phyloP scores from a whole-genome alignment of 1,284 basidiomycete genomes.

The Bjerkandera adusta region DNA sequence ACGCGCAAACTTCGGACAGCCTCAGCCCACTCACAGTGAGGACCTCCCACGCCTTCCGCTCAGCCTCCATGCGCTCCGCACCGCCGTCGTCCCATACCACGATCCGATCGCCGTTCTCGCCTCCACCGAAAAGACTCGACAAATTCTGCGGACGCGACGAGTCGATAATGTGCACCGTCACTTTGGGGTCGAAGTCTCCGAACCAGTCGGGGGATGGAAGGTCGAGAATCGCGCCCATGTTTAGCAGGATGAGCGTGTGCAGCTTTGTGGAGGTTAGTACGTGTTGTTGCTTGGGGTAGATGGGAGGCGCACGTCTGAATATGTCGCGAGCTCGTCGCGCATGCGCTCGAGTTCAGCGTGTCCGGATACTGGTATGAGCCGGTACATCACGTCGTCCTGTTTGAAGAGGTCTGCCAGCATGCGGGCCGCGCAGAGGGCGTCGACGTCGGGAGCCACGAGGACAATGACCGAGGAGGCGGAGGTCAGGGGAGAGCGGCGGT shows the following conservation, averaged over 20 bases:
- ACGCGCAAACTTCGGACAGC: not conserved
- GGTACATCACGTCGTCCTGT: conserved; percentile 92
- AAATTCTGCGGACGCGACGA: conserved; percentile 91
- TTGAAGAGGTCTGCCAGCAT: conserved; percentile 90
- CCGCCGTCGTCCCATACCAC: conserved; percentile 91
- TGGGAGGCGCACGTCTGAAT: conserved; percentile 60
- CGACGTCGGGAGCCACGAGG: conserved; percentile 86
- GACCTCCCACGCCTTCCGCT: conserved; percentile 76
- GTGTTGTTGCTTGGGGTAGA: too few relatives aligned
- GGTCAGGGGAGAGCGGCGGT: conserved; percentile 72
- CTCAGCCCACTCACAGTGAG: conserved; percentile 55
- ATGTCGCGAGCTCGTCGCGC: conserved; percentile 64
- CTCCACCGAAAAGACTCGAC: conserved; percentile 81
- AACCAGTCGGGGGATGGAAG: conserved; percentile 76
- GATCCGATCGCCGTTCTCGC: conserved; percentile 67
- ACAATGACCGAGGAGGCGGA: conserved; percentile 83
- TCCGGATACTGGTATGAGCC: conserved; percentile 90
- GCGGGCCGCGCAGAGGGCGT: conserved; percentile 85
- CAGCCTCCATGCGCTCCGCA: conserved; percentile 60
- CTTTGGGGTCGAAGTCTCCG: conserved; percentile 57
- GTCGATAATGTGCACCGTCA: conserved; percentile 91
- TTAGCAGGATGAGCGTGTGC: conserved; percentile 88
- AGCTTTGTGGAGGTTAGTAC: too few relatives aligned
- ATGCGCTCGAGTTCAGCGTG: conserved; percentile 71
- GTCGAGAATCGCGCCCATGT: conserved; percentile 89